phyloP scores from a whole-genome alignment of 345 rosid genomes.

The Durio zibethinus region DNA sequence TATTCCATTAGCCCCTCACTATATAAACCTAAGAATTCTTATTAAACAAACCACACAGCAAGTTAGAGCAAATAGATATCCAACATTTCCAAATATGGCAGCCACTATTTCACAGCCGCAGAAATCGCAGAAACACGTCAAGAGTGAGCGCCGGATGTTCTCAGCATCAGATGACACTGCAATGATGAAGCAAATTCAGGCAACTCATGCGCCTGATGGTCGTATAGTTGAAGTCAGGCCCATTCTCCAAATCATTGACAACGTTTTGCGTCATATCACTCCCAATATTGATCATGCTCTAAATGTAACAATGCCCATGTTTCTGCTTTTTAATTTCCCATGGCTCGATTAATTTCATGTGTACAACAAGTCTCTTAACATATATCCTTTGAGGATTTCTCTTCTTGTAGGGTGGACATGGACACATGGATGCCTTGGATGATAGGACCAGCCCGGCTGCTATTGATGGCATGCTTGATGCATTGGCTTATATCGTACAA shows the following conservation, averaged over 20 bases:
- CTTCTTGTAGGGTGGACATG: conserved; percentile 23
- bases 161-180: conserved; percentile 30
- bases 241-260: conserved; percentile 35
- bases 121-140: conserved; percentile 15
- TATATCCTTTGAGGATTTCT: neutral
- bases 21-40: conserved; percentile 16
- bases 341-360: neutral
- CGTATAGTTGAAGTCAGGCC: conserved; percentile 35
- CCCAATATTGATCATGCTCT: conserved; percentile 31
- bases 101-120: neutral
- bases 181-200: conserved; percentile 40
- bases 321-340: neutral
- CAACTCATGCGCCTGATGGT: conserved; percentile 51
- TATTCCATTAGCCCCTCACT: conserved; percentile 15
- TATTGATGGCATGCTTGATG: conserved; percentile 32
- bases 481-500: conserved; percentile 30
- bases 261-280: conserved; percentile 32
- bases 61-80: neutral
- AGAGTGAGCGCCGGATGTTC: conserved; percentile 28
- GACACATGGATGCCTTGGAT: conserved; percentile 13
- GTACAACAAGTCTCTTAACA: neutral
- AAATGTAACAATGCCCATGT: conserved; percentile 11
- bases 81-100: neutral
- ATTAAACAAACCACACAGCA: neutral
- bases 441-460: conserved; percentile 17